Base-by-base conservation (phyloP, 1,284 basidiomycete species). In the Pseudozyma hubeiensis region DNA sequence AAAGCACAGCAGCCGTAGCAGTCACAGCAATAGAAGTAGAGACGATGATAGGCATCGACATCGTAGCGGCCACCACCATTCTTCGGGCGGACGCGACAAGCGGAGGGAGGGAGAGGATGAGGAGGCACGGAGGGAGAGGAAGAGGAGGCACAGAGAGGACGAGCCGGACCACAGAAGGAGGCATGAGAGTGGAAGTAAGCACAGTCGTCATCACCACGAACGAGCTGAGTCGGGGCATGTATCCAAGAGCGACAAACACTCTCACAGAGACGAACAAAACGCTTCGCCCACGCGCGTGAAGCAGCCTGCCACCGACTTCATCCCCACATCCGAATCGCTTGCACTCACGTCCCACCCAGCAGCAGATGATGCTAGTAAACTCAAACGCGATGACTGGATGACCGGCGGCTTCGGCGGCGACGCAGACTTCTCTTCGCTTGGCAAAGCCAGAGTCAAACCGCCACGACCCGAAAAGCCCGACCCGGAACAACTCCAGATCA, bases 381-480 rank as follows among this genome's bases (percentile, higher is more conserved):
- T 91, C 24, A 88, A 90, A 78, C 88, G 93, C 17, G 93, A 94
- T 74, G 90, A 93, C 39, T 96, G 94, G 94, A 96, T 97, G 94
- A 85, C 93, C n/a, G 46, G 45, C 7, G 19, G 17, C n/a, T 44
- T 44, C 8, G 47, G 47, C 33, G 33, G 58, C 59, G 30, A 44
- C 0, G 41, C 67, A 33, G 72, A 68, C 84, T 94, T 97, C 85
- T 96, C 97, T 86, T 90, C 91, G 0, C 88, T 87, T 91, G 81
- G 87, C 86, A 75, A 90, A 89, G 85, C 91, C 89, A 82, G 90
- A 89, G 68, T 88, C 89, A 51, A 87, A 52, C 19, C 60, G 4
- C 47, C 62, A 9, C 46, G 46, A 24, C 57, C 64, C 85, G 88
- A 91, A 49, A 88, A 88, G 78, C 89, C 89, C 0, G 89, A 92